A percentile compares a stretch with the other conserved stretches of the same genome.
Conservation (phyloP, 371 early-diverging fungal genomes). For the Paraphysoderma sedebokerense region DNA sequence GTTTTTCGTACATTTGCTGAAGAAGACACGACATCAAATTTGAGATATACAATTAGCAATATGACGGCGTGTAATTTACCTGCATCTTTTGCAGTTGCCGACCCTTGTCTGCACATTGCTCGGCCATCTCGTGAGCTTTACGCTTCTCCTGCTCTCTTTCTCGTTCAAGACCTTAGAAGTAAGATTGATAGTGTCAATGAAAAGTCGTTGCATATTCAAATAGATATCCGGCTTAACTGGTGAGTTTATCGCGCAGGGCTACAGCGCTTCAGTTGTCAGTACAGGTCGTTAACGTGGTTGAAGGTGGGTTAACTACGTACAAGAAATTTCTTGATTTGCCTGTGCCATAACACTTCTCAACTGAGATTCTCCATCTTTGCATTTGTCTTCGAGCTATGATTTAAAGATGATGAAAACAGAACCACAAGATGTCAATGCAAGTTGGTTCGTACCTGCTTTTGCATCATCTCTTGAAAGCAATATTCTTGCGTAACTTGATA, state of each 20-base stretch:
- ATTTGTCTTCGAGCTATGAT: constrained; percentile 22
- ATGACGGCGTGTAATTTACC: no score
- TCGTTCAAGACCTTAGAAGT: constrained; percentile 16
- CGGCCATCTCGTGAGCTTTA: constrained; percentile 24
- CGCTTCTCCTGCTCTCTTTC: constrained; percentile 34
- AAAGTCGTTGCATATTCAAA: not conserved
- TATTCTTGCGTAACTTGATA: constrained; percentile 57
- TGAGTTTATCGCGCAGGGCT: not conserved
- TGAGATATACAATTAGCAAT: no score
- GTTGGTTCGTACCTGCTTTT: constrained; percentile 5
- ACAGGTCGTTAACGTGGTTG: not conserved
- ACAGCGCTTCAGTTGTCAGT: not conserved
- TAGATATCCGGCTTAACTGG: not conserved
- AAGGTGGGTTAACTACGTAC: not conserved
- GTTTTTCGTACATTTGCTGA: no score
- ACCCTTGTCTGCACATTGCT: constrained; percentile 38
- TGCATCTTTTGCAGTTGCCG: constrained; percentile 49
- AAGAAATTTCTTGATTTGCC: constrained; percentile 5
- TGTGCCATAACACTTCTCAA: constrained; percentile 26
- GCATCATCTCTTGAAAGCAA: constrained; percentile 31
- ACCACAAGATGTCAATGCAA: no score
- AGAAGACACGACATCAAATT: no score
- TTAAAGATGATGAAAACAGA: not conserved
- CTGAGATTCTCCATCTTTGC: constrained; percentile 22
- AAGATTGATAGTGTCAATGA: not conserved